These are phyloP conservation scores for Neofusicoccum cordaticola DNA, from an alignment of 2,329 filamentous ascomycete species.

Conservation along the genomic window DNA sequence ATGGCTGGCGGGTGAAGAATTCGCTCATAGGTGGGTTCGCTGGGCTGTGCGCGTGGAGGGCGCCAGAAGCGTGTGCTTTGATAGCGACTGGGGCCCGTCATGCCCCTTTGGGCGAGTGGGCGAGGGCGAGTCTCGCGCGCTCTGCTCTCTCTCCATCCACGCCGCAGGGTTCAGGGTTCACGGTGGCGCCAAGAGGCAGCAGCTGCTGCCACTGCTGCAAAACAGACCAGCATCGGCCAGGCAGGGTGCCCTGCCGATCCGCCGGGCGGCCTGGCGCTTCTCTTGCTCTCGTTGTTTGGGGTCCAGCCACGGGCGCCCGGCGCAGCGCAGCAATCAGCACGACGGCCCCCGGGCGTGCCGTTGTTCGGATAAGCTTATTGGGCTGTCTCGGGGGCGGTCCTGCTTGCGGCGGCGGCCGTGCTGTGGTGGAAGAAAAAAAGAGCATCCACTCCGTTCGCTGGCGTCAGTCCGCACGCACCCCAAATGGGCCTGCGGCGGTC, in stretches of 20 bases:
- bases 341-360: background rate
- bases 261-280: background rate
- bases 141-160: background rate
- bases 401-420: background rate
- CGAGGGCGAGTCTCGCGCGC: background rate
- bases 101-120: conserved; percentile 1
- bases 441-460: background rate
- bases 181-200: background rate
- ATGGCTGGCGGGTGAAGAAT: background rate
- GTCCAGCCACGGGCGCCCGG: background rate
- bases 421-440: background rate
- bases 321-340: background rate
- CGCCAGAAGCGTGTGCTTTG: conserved; percentile 6
- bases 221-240: background rate
- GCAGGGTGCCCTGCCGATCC: background rate
- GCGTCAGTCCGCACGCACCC: conserved; percentile 2
- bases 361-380: conserved; percentile 14
- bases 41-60: conserved; percentile 3
- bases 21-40: conserved; percentile 11
- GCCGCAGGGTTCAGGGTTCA: background rate
- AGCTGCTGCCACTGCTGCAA: background rate
- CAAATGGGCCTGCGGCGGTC: background rate
- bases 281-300: background rate
- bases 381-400: background rate
- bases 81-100: conserved; percentile 3